These are phyloP conservation scores for Saccharomycodes ludwigii DNA, from an alignment of 805 yeast species.

Conservation along the genomic window DNA sequence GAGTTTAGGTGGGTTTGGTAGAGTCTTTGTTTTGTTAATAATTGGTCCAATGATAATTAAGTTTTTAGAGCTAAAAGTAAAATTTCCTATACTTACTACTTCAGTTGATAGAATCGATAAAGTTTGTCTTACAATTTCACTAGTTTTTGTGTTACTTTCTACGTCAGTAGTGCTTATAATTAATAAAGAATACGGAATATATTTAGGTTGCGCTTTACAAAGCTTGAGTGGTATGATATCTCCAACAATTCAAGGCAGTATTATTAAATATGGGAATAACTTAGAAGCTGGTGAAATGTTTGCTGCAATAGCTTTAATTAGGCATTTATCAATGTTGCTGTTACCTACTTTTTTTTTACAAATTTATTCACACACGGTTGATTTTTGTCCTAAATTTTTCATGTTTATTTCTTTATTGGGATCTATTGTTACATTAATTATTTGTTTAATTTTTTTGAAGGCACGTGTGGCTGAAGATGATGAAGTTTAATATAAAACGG, in stretches of 20 bases:
- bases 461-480: too few relatives aligned
- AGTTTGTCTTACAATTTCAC: neutral
- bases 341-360: conserved; percentile 11
- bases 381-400: conserved; percentile 4
- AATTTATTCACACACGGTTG: conserved; percentile 9
- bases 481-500: too few relatives aligned
- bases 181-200: conserved; percentile 6
- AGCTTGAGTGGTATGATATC: conserved; percentile 12
- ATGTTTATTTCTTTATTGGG: conserved; percentile 1
- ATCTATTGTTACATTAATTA: conserved; percentile 1
- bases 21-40: conserved; percentile 6
- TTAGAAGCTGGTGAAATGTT: conserved; percentile 14
- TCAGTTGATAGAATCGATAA: conserved; percentile 1
- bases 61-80: too few relatives aligned
- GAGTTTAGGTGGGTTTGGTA: conserved; percentile 14
- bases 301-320: conserved; percentile 12
- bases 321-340: conserved; percentile 12
- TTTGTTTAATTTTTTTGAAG: too few relatives aligned
- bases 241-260: conserved; percentile 12
- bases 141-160: conserved; percentile 1
- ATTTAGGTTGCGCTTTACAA: conserved; percentile 9
- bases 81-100: too few relatives aligned
- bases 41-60: conserved; percentile 9
- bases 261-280: conserved; percentile 10
- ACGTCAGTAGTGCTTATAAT: conserved; percentile 1